Evolutionary conservation across 139 green algal genomes (phyloP), one percentile per base, ranked within the genome.

Genomic region (Micractinium sp.): DNA sequence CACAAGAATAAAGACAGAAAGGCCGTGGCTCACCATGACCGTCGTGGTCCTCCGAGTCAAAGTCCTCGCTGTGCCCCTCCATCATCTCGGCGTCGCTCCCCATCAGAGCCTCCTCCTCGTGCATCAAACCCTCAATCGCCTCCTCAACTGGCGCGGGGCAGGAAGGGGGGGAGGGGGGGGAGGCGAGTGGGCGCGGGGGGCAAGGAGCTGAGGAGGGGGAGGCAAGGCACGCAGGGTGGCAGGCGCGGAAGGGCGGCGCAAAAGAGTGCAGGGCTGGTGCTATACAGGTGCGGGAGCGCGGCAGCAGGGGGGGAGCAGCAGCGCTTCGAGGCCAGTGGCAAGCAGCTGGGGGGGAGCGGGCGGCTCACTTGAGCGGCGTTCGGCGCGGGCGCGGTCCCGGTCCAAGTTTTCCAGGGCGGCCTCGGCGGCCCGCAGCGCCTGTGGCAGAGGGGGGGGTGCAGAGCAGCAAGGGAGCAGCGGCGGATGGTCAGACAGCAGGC

Each of bases 141-240:
- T 91, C 91, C 39, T 94, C 89, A 69, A 94, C 87, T 81, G 87
- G n/a, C n/a, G n/a, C n/a, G n/a, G n/a, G n/a, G n/a, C n/a, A n/a
- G n/a, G n/a, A n/a, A n/a, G n/a, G n/a, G n/a, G n/a, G n/a, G n/a
- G n/a, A n/a, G 15, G 80, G 69, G 1, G 4, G 35, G 61, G 3
- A 19, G 77, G 38, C 9, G 22, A 33, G 38, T 14, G 23, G 20
- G 38, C 0, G 77, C 4, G 77, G 36, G 60, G 16, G 1, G 3
- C 33, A 25, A 80, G 33, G 7, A n/a, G 63, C 20, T 39, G 71
- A 78, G 77, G 22, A 35, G 20, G 29, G 77, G 22, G 16, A 53
- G 22, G n/a, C n/a, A 27, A 23, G 22, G 35, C 18, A 81, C 4
- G 16, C 16, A 81, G 31, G 18, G 75, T 38, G 23, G 27, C 36